Conservation (phyloP, 192 early-diverging fungal species). For the Haplosporangium gracile region DNA sequence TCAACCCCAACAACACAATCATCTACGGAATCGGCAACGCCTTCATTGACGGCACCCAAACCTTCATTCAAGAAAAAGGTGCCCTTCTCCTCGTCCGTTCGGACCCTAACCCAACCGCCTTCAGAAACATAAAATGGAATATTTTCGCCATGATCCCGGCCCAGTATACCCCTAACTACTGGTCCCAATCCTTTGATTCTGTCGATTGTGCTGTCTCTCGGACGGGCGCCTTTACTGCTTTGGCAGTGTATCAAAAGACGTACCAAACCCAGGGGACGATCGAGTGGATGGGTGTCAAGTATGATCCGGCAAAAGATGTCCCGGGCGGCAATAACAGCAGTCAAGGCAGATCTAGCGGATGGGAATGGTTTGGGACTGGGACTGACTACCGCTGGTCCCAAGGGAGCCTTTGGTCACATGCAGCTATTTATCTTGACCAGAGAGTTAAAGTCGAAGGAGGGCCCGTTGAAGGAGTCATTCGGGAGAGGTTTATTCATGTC, state of each 20-base stretch:
- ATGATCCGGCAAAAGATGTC: not conserved
- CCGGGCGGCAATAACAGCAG: too few relatives aligned
- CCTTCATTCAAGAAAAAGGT: not conserved
- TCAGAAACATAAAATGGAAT: not conserved
- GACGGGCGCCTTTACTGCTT: not conserved
- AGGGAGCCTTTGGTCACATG: not conserved
- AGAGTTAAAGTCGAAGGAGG: not conserved
- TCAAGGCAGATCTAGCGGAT: not conserved
- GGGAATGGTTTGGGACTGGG: not conserved
- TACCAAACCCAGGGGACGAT: not conserved
- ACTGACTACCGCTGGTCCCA: not conserved
- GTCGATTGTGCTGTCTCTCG: not conserved
- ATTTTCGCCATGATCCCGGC: not conserved
- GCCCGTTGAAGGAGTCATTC: not conserved
- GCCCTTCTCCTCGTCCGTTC: not conserved
- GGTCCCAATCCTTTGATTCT: not conserved
- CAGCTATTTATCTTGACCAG: not conserved
- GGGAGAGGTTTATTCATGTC: not conserved
- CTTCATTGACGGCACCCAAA: not conserved
- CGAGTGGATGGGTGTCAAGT: not conserved
- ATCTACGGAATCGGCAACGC: not conserved
- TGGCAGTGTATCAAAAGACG: not conserved
- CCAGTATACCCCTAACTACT: not conserved
- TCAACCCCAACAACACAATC: not conserved
- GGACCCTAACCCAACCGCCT: not conserved